Evolutionary conservation across 441 rosid genomes (phyloP).

Genomic region (Gossypium davidsonii): DNA sequence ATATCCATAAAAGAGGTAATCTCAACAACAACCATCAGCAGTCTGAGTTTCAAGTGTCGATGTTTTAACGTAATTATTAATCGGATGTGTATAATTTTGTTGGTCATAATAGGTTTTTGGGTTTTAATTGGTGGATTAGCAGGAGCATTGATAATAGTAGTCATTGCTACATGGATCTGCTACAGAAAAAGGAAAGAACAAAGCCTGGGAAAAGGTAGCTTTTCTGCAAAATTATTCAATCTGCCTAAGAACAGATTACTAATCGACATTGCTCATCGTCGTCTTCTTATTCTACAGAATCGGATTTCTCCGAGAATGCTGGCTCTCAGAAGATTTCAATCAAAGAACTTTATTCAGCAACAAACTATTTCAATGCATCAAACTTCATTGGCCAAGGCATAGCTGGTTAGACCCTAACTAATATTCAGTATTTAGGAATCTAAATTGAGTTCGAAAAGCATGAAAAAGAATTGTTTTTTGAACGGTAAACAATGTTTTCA

Average conservation of each 20-base stretch:
- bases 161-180: conserved; percentile 25
- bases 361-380: conserved; percentile 37
- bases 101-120: conserved; percentile 25
- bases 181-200: conserved; percentile 11
- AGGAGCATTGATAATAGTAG: conserved; percentile 23
- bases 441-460: background rate
- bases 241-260: background rate
- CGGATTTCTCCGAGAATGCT: conserved; percentile 18
- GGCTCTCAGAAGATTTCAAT: conserved; percentile 29
- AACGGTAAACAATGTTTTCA: no score
- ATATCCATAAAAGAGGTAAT: conserved; percentile 17
- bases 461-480: background rate
- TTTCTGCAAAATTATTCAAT: background rate
- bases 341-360: conserved; percentile 41
- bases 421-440: background rate
- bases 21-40: background rate
- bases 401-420: conserved; percentile 35
- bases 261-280: background rate
- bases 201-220: conserved; percentile 23
- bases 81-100: background rate
- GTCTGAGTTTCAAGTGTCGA: background rate
- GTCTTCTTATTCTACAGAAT: conserved; percentile 15
- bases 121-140: conserved; percentile 26
- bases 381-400: conserved; percentile 60
- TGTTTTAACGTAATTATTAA: background rate